These are phyloP conservation scores for Monosporascus sp. DNA, from an alignment of 2,329 filamentous ascomycete species.

Conservation along the genomic window DNA sequence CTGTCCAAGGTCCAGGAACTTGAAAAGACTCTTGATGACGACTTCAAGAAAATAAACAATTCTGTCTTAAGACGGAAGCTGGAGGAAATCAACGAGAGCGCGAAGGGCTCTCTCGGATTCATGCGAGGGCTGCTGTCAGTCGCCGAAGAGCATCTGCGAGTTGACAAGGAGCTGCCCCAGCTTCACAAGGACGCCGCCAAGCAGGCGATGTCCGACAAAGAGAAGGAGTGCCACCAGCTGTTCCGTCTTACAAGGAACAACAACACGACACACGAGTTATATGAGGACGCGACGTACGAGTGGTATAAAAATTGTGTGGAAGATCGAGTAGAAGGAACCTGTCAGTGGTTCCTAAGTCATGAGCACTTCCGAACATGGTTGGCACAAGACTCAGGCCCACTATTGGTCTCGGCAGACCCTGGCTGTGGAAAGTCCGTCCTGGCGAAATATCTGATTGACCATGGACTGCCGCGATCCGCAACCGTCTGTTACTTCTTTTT, in stretches of 20 bases:
- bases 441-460: conserved; percentile 28
- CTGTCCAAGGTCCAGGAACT: conserved; percentile 4
- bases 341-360: conserved; percentile 29
- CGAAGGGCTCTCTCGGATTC: neutral
- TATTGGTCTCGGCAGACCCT: conserved; percentile 34
- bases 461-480: conserved; percentile 10
- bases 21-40: neutral
- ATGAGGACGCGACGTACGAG: conserved; percentile 19
- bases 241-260: too few relatives aligned
- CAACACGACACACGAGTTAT: too few relatives aligned
- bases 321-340: conserved; percentile 21
- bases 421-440: conserved; percentile 36
- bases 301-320: conserved; percentile 25
- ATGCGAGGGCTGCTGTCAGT: too few relatives aligned
- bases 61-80: neutral
- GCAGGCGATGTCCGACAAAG: too few relatives aligned
- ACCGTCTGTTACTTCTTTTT: conserved; percentile 41
- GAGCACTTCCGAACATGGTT: conserved; percentile 25
- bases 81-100: neutral
- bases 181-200: too few relatives aligned
- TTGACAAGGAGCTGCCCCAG: too few relatives aligned
- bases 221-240: too few relatives aligned
- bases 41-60: neutral
- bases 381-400: conserved; percentile 17
- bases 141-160: too few relatives aligned